Percentiles rank a stretch among this genome's conserved stretches.
Evolutionary conservation across 2,329 filamentous ascomycete genomes (phyloP).

Genomic region (Epichloe hybrida): DNA sequence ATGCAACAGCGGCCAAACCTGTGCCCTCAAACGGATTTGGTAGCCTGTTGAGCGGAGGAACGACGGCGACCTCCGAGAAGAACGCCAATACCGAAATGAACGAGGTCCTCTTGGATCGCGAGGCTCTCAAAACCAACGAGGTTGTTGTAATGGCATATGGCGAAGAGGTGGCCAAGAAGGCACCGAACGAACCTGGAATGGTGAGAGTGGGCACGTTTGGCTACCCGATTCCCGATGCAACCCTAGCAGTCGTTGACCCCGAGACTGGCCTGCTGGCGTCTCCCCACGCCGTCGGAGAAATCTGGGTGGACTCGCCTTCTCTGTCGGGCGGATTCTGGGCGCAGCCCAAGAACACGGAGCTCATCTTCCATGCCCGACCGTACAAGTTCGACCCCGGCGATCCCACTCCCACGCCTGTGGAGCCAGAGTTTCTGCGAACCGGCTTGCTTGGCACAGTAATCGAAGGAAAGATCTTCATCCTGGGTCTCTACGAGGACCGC

Average conservation of each 20-base stretch:
- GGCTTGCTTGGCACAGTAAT: conserved; percentile 88
- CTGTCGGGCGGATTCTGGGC: conserved; percentile 97
- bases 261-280: conserved; percentile 84
- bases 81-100: conserved; percentile 65
- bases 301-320: conserved; percentile 97
- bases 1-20: conserved; percentile 39
- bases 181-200: conserved; percentile 61
- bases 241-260: conserved; percentile 82
- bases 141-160: conserved; percentile 88
- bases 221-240: conserved; percentile 94
- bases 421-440: conserved; percentile 88
- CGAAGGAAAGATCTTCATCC: conserved; percentile 86
- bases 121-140: conserved; percentile 93
- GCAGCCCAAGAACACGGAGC: conserved; percentile 89
- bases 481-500: conserved; percentile 91
- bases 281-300: conserved; percentile 82
- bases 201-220: conserved; percentile 90
- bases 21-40: conserved; percentile 55
- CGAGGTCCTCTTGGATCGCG: conserved; percentile 85
- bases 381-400: conserved; percentile 90
- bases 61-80: conserved; percentile 51
- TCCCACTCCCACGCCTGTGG: conserved; percentile 78
- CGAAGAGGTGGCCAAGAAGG: conserved; percentile 73
- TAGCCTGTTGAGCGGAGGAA: conserved; percentile 68
- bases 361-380: conserved; percentile 91